Evolutionary conservation across 228 moss, liverwort and hornwort species (phyloP), one percentile per base, ranked within the genome.

Genomic region (Sphagnum fallax): DNA sequence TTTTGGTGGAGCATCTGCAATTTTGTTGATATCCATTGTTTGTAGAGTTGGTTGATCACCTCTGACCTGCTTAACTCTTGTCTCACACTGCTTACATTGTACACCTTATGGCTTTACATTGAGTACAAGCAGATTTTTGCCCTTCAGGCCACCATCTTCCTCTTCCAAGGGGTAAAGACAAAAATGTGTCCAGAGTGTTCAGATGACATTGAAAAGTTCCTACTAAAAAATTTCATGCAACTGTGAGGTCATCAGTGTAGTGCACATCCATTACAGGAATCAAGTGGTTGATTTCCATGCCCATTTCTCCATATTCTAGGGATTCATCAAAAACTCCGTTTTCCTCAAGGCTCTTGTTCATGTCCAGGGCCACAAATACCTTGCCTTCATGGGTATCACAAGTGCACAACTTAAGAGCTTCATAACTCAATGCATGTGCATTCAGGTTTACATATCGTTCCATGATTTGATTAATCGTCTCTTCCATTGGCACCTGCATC

Each of bases 231-330:
- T 32, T 50, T 75, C 63, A 85, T 6, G 69, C 72, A n/a, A 79
- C 47, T 4, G 84, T 83, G 5, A 87, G 81, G 52, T 87, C 84
- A 67, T 87, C 82, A 55, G 81, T 66, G 51, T 78, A 83, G 16
- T 79, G 81, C 0, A 83, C 72, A 63, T 87, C 76, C 52, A 87
- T 70, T 48, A 72, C 74, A 51, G 87, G 81, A 4, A 87, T 48
- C 52, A 78, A 74, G 65, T 76, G 69, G 16, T 83, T 74, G 4
- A 71, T 59, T n/a, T 71, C 47, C 71, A 87, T 65, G 16, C 71
- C 87, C 67, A 81, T 61, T 4, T 67, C 64, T 10, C 72, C 71
- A 69, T 75, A 79, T 53, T 79, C 79, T 50, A 78, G 73, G 0
- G 78, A 70, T 61, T 87, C 78, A 64, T 87, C 79, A 16, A 18